Conservation (phyloP, 1,284 basidiomycete species). For the Naganishia albida region DNA sequence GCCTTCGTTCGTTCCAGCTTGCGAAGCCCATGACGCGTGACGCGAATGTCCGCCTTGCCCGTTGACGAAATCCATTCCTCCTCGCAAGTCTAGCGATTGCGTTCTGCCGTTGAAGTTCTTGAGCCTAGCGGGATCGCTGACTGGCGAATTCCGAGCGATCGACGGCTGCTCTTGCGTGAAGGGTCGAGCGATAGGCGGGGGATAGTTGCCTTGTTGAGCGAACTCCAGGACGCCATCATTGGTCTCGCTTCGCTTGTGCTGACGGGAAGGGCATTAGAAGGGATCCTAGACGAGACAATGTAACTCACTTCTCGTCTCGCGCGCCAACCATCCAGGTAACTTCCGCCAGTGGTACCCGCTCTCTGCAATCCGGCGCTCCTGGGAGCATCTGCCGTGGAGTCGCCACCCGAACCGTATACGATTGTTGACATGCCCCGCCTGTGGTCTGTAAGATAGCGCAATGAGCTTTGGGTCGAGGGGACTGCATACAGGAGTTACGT, state of each 20-base stretch:
- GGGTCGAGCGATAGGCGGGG: constrained; percentile 22
- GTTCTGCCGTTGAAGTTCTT: constrained; percentile 4
- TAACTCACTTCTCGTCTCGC: not conserved
- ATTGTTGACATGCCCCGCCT: constrained; percentile 10
- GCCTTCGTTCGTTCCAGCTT: not conserved
- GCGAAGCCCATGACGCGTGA: constrained; percentile 17
- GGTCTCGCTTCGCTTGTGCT: constrained; percentile 26
- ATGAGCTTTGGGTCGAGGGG: not conserved
- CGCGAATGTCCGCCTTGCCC: constrained; percentile 22
- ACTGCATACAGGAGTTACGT: constrained; percentile 1
- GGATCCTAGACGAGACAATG: not conserved
- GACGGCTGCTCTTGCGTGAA: not conserved
- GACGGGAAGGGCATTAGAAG: not conserved
- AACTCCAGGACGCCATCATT: constrained; percentile 17
- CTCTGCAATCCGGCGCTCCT: constrained; percentile 4
- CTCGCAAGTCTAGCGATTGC: constrained; percentile 19
- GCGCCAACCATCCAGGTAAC: constrained; percentile 20
- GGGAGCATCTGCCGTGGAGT: not conserved
- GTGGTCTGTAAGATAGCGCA: not conserved
- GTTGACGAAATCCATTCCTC: constrained; percentile 4
- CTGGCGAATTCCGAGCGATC: not conserved
- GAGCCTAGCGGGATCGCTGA: not conserved
- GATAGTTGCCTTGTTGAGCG: constrained; percentile 14
- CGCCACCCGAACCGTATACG: constrained; percentile 3
- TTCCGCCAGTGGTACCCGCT: constrained; percentile 6